phyloP scores from a whole-genome alignment of 805 yeast species.

The Soucietia sequanensis region DNA sequence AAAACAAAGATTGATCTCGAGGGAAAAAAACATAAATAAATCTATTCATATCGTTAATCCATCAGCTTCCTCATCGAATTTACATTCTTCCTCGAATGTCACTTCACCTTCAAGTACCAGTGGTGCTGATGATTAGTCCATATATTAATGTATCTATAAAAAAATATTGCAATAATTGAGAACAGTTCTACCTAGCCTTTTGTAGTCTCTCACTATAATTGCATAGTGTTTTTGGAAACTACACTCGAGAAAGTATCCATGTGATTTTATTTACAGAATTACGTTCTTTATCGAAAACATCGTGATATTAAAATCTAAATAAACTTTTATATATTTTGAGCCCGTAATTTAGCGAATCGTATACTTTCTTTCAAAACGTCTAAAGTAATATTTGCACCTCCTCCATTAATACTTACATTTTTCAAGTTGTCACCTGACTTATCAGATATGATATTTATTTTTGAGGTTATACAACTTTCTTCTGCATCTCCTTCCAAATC shows the following conservation, averaged over 20 bases:
- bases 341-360: constrained; percentile 46
- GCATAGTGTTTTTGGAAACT: no score
- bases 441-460: constrained; percentile 45
- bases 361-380: constrained; percentile 49
- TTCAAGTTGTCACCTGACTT: constrained; percentile 11
- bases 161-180: no score
- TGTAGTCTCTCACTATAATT: no score
- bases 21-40: constrained; percentile 19
- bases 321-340: constrained; percentile 24
- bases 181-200: no score
- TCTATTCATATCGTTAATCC: constrained; percentile 19
- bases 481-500: constrained; percentile 88
- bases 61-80: not conserved
- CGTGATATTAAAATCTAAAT: no score
- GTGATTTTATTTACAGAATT: no score
- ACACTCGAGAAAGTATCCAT: no score
- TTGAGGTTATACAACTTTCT: constrained; percentile 57
- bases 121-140: no score
- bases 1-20: constrained; percentile 25
- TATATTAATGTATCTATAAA: no score
- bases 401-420: constrained; percentile 25
- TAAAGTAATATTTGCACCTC: constrained; percentile 45
- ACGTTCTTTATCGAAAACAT: no score
- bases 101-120: constrained; percentile 2
- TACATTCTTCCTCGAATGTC: constrained; percentile 1